Evolutionary conservation across 139 green algal species (phyloP).

Genomic region (Coelastrella sp.): DNA sequence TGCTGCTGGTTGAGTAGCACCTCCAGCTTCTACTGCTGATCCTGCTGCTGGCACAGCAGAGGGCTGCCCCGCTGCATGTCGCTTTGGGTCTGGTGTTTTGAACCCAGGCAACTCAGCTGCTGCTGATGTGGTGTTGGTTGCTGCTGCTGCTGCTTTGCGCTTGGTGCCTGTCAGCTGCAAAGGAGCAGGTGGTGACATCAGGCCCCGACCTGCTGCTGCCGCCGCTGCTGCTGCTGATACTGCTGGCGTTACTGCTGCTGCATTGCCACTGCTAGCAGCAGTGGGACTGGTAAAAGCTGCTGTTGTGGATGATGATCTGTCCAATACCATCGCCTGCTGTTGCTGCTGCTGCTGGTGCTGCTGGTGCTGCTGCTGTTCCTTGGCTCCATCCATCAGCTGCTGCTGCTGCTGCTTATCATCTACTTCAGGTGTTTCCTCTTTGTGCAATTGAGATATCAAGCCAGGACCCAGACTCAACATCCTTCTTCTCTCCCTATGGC

Average conservation of each 20-base stretch:
- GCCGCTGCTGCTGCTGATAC: neutral
- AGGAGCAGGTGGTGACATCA: slow-evolving; percentile 10
- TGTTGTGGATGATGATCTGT: too few relatives aligned
- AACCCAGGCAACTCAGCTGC: neutral
- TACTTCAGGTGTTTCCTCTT: neutral
- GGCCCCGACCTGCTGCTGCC: neutral
- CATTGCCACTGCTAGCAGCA: neutral
- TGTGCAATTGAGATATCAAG: slow-evolving; percentile 16
- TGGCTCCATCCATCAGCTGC: too few relatives aligned
- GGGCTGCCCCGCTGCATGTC: neutral
- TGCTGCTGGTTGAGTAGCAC: neutral
- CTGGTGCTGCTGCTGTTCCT: slow-evolving; percentile 27
- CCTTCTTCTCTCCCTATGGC: neutral
- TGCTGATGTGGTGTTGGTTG: neutral
- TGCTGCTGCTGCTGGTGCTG: slow-evolving; percentile 39
- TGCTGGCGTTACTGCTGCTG: slow-evolving; percentile 32
- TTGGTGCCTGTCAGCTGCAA: neutral
- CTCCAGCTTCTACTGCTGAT: neutral
- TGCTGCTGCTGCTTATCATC: slow-evolving; percentile 23
- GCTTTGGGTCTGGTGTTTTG: slow-evolving; percentile 25
- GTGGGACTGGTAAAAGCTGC: neutral
- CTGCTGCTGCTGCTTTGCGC: neutral
- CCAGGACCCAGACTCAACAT: slow-evolving; percentile 15
- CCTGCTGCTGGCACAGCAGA: neutral
- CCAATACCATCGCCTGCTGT: slow-evolving; percentile 1